Percentiles rank a stretch among this genome's conserved stretches.
phyloP scores from a whole-genome alignment of 345 rosid genomes.

The Clarkia xantiana region DNA sequence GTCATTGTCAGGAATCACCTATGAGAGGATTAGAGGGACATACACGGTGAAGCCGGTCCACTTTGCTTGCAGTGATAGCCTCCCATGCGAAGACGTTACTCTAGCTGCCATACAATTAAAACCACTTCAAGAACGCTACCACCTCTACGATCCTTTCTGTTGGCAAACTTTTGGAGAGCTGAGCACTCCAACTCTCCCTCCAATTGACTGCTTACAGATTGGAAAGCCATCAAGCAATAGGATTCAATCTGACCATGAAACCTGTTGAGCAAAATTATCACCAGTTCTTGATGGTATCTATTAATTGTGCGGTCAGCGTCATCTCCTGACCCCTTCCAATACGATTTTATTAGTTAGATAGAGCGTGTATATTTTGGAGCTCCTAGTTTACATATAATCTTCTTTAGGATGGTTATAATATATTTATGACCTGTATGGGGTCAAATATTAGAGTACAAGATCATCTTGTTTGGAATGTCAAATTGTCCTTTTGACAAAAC shows the following conservation, averaged over 20 bases:
- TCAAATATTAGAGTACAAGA: conserved; percentile 1
- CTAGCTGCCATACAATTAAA: conserved; percentile 52
- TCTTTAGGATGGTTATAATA: conserved; percentile 9
- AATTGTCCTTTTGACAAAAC: conserved; percentile 1
- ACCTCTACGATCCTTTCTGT: conserved; percentile 74
- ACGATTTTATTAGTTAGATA: conserved; percentile 19
- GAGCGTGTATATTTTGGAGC: conserved; percentile 16
- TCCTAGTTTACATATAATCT: conserved; percentile 13
- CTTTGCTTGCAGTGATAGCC: conserved; percentile 82
- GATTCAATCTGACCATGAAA: conserved; percentile 43
- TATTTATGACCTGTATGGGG: conserved; percentile 2
- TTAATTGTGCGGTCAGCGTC: conserved; percentile 38
- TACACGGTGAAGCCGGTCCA: conserved; percentile 86
- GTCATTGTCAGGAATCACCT: conserved; percentile 71
- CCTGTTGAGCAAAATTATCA: conserved; percentile 32
- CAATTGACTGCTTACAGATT: conserved; percentile 63
- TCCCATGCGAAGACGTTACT: conserved; percentile 71
- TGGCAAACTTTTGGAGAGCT: conserved; percentile 84
- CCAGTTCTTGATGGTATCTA: conserved; percentile 16
- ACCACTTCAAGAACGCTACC: conserved; percentile 61
- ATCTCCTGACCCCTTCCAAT: conserved; percentile 41
- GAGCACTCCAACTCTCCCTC: conserved; percentile 69
- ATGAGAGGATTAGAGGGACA: conserved; percentile 67
- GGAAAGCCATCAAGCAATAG: conserved; percentile 77
- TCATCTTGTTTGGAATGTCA: background rate